Evolutionary conservation across 2,329 filamentous ascomycete species (phyloP).

Genomic region (Fusarium transvaalense): DNA sequence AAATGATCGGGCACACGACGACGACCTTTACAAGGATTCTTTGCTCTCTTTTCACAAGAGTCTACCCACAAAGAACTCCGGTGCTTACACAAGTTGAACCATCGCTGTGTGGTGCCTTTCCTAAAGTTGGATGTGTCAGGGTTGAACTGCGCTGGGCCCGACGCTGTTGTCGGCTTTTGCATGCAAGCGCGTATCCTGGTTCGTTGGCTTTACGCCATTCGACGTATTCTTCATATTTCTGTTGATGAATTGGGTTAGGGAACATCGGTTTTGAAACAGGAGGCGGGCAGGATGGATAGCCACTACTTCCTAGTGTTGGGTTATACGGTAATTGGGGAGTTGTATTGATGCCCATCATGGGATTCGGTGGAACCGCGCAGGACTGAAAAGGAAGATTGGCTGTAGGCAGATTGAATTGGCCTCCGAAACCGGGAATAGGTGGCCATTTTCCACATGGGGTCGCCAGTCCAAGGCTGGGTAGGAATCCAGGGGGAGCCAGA

Average conservation of each 20-base stretch:
- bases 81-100: background rate
- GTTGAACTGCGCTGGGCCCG: constrained; percentile 50
- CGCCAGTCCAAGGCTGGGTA: constrained; percentile 17
- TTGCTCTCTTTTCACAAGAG: background rate
- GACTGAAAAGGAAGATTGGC: constrained; percentile 8
- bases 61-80: background rate
- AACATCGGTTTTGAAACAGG: constrained; percentile 57
- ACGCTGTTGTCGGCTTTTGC: constrained; percentile 59
- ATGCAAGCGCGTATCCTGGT: constrained; percentile 61
- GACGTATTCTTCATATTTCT: constrained; percentile 62
- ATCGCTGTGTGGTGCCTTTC: background rate
- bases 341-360: constrained; percentile 2
- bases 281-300: constrained; percentile 5
- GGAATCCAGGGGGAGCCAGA: constrained; percentile 4
- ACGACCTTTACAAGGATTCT: background rate
- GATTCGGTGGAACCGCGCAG: constrained; percentile 1
- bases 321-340: constrained; percentile 1
- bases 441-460: background rate
- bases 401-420: constrained; percentile 6
- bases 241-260: constrained; percentile 58
- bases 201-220: constrained; percentile 63
- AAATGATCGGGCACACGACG: too few relatives aligned
- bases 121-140: constrained; percentile 8
- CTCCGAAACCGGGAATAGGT: constrained; percentile 2
- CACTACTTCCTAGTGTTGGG: constrained; percentile 5